phyloP scores from a whole-genome alignment of 768 basidiomycete genomes.

The Candolleomyces aberdarensis region DNA sequence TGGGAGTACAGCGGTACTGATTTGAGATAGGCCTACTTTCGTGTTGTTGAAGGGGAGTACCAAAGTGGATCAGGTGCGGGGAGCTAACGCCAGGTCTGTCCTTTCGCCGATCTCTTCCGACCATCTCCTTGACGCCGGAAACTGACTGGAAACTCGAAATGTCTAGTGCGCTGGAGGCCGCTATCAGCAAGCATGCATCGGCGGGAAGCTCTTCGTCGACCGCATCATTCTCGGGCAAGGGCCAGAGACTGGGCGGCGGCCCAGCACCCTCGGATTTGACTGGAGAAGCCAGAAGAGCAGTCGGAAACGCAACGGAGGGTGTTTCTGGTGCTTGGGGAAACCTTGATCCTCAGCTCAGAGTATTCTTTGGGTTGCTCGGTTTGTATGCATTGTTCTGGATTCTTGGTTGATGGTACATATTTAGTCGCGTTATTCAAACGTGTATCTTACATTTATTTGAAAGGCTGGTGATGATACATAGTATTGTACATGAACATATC shows the following conservation, averaged over 20 bases:
- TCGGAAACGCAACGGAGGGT: conserved; percentile 30
- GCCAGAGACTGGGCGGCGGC: conserved; percentile 66
- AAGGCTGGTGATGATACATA: no score
- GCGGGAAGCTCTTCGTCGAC: conserved; percentile 27
- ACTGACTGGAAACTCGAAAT: neutral
- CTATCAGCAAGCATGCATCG: conserved; percentile 51
- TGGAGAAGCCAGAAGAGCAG: conserved; percentile 28
- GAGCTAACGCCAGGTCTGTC: conserved; percentile 64
- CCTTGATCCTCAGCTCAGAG: conserved; percentile 65
- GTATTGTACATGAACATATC: no score
- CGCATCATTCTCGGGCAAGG: conserved; percentile 66
- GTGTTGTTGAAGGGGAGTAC: conserved; percentile 66
- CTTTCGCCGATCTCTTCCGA: neutral
- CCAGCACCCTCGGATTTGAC: conserved; percentile 32
- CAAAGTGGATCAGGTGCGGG: conserved; percentile 70
- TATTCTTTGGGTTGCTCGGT: conserved; percentile 58
- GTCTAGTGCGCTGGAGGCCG: conserved; percentile 58
- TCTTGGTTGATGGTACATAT: conserved; percentile 28
- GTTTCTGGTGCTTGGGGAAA: conserved; percentile 31
- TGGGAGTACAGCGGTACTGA: neutral
- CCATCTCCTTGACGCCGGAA: neutral
- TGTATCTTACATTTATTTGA: neutral
- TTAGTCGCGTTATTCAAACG: neutral
- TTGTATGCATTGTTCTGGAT: conserved; percentile 64
- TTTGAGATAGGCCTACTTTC: conserved; percentile 72